Base-by-base conservation (phyloP, 306 rosid genomes). In the Argentina anserina region DNA sequence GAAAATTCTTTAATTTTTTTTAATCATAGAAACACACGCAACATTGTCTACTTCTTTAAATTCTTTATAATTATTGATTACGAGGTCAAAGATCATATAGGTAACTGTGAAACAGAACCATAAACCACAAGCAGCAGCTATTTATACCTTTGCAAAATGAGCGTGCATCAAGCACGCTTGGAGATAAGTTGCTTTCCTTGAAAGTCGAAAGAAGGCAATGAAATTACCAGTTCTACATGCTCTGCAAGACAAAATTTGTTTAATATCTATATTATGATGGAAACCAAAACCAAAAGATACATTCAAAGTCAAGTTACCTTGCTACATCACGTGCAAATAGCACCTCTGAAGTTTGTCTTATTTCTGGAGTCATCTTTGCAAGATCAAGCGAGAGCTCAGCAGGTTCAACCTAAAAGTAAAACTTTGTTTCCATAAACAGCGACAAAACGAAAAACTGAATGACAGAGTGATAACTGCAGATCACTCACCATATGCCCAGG, bases 151-250 rank as follows among this genome's bases (percentile, higher is more conserved):
- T 55, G 96, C 87, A 78, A 94, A 94, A 89, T 94, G 99, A 60
- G 99, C 97, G 62, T 94, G 99, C 96, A 94, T 94, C 77, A 94
- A 81, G 90, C 99, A 94, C 64, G 99, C 96, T 88, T 94, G 99
- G 74, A 94, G 97, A 81, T 94, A 94, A 76, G 90, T 89, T 53
- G 96, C 95, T 84, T 88, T 90, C 82, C 93, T 94, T 59, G 90
- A 91, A 74, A 91, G 91, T 68, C 96, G 87, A 81, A 91, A 94
- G 83, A 91, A 91, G 75, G 97, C 89, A 83, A 91, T 88, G 79
- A 88, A 94, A 82, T 94, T 94, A 59, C 90, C 81, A 0, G 89
- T 90, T 75, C 99, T 89, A 85, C 99, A 91, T 67, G 97, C 95
- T 87, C 99, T 94, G 93, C 74, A 85, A 79, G 78, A 74, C 28